Conservation (phyloP, 2,329 filamentous ascomycete genomes). For the Monosporascus ibericus region DNA sequence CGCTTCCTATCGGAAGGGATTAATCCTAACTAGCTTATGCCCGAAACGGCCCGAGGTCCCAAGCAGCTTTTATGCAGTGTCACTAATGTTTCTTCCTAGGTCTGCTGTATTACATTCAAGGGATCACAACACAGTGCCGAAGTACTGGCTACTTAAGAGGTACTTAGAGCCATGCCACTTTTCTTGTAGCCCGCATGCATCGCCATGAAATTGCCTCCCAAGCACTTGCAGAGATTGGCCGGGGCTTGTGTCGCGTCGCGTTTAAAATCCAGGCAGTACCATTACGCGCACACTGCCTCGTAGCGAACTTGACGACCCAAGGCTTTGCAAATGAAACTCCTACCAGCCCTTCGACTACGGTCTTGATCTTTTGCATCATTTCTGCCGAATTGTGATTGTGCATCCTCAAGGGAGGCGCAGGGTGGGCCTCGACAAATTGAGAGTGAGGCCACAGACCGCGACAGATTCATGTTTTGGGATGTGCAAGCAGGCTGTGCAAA, state of each 20-base stretch:
- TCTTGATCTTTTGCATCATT: neutral
- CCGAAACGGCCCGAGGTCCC: no score
- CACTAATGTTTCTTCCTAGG: no score
- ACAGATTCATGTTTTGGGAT: neutral
- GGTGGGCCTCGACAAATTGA: neutral
- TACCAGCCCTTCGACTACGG: neutral
- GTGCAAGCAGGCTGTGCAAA: neutral
- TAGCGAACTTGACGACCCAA: neutral
- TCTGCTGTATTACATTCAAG: neutral
- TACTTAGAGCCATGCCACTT: conserved; percentile 19
- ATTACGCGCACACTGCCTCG: neutral
- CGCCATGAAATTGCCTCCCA: neutral
- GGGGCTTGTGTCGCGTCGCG: conserved; percentile 3
- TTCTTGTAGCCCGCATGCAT: conserved; percentile 17
- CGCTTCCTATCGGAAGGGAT: no score
- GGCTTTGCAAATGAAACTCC: neutral
- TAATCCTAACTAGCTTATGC: no score
- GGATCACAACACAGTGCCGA: conserved; percentile 11
- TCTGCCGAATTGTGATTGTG: neutral
- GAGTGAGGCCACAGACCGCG: neutral
- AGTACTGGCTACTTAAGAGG: conserved; percentile 17
- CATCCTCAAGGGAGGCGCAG: neutral
- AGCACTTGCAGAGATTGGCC: neutral
- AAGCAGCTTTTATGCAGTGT: no score
- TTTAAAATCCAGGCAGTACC: conserved; percentile 1